Evolutionary conservation across 2,329 filamentous ascomycete species (phyloP), one percentile per base, ranked within the genome.

Genomic region (Malbranchea cinnamomea): DNA sequence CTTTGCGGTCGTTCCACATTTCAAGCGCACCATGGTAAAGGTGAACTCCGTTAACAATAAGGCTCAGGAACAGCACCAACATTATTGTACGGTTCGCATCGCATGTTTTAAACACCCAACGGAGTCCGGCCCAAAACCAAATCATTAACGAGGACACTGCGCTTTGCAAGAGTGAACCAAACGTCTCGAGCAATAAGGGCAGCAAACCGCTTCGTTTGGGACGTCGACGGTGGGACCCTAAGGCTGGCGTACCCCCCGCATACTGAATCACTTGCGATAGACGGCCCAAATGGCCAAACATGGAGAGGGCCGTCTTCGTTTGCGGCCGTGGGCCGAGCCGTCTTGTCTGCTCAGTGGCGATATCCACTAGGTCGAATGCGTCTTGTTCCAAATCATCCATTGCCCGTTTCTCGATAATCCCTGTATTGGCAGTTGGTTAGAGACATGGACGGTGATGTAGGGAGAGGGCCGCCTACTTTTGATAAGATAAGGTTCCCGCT

Each of bases 1-100:
- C 83, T 36, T 71, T 76, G 34, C 83, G 71, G 56, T 95, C 87
- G 26, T 71, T 67, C 78, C 81, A 93, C 84, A 84, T 95, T 2
- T 68, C 63, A 43, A 74, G 72, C 5, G 71, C 70, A 47, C 82
- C 74, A 38, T 75, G 71, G 8, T 78, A 80, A 1, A 79, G 74
- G 46, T 85, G 72, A 41, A 84, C 66, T 13, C 78, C 54, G 46
- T 95, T 95, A 28, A 73, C 66, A 7, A 82, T 46, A 8, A 73
- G 53, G 46, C 84, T 94, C 17, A 78, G 44, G 1, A 64, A 60
- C 11, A 95, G 62, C 9, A 87, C 50, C 2, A 64, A 46, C 17
- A 95, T 56, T 4, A 95, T 69, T 12, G 93, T 49, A 23, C 75
- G 70, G 49, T 95, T 74, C 6, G 82, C 78, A 17, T 68, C 76